Percentiles rank a stretch among this genome's conserved stretches.
These are phyloP conservation scores for Skeletonema menzelii DNA, from an alignment of 108 stramenopile species.

Conservation along the genomic window DNA sequence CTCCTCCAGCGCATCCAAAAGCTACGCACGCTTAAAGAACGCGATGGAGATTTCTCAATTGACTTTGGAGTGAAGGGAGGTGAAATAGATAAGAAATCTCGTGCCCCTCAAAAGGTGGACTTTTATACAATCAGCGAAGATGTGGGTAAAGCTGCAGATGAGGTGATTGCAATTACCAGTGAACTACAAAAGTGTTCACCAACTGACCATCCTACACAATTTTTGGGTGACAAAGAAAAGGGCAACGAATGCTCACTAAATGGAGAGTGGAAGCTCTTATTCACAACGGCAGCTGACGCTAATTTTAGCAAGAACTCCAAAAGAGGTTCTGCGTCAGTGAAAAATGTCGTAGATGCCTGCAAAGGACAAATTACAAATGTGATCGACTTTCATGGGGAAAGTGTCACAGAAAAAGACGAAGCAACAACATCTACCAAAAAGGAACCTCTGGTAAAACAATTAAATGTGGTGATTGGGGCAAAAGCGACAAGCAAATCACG, in stretches of 20 bases:
- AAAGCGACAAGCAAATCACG: constrained; percentile 20
- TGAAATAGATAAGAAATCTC: constrained; percentile 50
- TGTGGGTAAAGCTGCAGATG: constrained; percentile 55
- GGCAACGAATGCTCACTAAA: constrained; percentile 29
- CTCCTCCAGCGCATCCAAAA: constrained; percentile 33
- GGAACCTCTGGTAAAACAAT: constrained; percentile 5
- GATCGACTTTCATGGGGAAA: constrained; percentile 14
- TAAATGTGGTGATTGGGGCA: constrained; percentile 26
- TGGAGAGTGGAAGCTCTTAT: constrained; percentile 63
- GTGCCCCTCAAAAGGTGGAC: constrained; percentile 61
- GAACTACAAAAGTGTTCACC: constrained; percentile 5
- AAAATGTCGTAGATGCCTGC: constrained; percentile 36
- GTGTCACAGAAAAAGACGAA: neutral
- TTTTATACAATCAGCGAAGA: constrained; percentile 55
- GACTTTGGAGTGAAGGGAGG: constrained; percentile 70
- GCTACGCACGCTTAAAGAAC: constrained; percentile 41
- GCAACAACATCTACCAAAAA: neutral
- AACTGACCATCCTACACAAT: constrained; percentile 16
- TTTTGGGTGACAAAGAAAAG: constrained; percentile 23
- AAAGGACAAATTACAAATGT: constrained; percentile 35
- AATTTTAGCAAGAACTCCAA: constrained; percentile 25
- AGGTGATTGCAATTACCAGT: constrained; percentile 30
- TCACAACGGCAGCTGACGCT: constrained; percentile 69
- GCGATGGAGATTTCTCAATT: constrained; percentile 53
- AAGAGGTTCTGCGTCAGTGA: constrained; percentile 49